phyloP scores from a whole-genome alignment of 164 flowering plant genomes.

The Sedum album region DNA sequence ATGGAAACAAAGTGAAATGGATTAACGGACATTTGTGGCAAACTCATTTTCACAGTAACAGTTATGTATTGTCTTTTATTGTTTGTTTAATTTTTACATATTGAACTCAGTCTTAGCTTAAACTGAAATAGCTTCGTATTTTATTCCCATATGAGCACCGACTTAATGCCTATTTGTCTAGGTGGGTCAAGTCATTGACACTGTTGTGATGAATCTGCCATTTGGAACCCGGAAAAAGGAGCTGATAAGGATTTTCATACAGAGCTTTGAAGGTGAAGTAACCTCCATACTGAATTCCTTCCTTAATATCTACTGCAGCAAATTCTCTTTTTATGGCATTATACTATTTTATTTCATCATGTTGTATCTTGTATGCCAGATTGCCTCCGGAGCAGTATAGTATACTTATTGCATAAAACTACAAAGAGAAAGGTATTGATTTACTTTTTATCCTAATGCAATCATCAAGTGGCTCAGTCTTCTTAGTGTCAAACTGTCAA shows the following conservation, averaged over 20 bases:
- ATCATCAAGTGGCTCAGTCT: background rate
- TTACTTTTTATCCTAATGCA: background rate
- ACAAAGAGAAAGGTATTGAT: constrained; percentile 84
- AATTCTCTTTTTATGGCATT: background rate
- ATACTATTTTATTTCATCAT: background rate
- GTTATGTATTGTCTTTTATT: no score
- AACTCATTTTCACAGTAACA: no score
- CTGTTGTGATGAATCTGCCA: no score
- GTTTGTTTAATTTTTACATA: no score
- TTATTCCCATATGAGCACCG: no score
- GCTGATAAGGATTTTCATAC: constrained; percentile 77
- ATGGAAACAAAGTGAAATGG: no score
- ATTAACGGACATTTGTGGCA: no score
- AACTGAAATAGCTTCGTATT: no score
- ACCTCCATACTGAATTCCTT: background rate
- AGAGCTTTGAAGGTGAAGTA: constrained; percentile 57
- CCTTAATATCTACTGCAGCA: background rate
- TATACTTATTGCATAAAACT: constrained; percentile 92
- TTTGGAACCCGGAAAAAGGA: constrained; percentile 85
- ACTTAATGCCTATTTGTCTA: no score
- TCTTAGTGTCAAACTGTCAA: background rate
- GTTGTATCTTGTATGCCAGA: no score
- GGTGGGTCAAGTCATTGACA: no score
- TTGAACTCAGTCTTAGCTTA: no score
- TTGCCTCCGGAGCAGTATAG: constrained; percentile 83